A percentile compares a stretch with the other conserved stretches of the same genome.
Conservation (phyloP, 2,329 filamentous ascomycete genomes). For the Colletotrichum spaethianum region DNA sequence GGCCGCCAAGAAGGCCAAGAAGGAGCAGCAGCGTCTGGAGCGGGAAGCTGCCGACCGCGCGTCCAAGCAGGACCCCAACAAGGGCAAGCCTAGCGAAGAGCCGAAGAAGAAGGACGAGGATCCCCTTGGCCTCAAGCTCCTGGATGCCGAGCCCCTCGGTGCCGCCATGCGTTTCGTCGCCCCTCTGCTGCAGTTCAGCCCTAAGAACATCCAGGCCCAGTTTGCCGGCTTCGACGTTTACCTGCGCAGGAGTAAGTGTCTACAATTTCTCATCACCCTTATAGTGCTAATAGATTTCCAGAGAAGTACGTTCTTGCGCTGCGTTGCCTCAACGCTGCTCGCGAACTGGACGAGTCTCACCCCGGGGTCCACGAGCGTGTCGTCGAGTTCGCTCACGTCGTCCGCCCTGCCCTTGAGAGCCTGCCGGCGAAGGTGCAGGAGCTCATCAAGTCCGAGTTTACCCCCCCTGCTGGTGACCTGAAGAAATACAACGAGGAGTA, state of each 20-base stretch:
- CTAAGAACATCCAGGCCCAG: constrained; percentile 86
- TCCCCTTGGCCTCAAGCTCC: constrained; percentile 84
- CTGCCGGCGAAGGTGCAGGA: constrained; percentile 76
- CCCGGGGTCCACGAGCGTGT: constrained; percentile 83
- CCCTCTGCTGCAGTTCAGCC: constrained; percentile 86
- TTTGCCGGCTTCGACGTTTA: constrained; percentile 92
- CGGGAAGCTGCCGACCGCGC: constrained; percentile 84
- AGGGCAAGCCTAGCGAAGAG: constrained; percentile 73
- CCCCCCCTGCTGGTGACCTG: constrained; percentile 52
- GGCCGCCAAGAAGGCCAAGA: constrained; percentile 90
- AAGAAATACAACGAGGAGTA: constrained; percentile 78
- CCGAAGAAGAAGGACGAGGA: constrained; percentile 90
- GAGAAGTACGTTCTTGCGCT: constrained; percentile 91
- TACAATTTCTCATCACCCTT: constrained; percentile 6
- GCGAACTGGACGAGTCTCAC: constrained; percentile 77
- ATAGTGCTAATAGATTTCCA: constrained; percentile 56
- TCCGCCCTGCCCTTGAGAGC: constrained; percentile 70
- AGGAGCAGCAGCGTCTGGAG: constrained; percentile 75
- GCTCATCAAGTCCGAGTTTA: constrained; percentile 79
- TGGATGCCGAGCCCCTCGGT: constrained; percentile 86
- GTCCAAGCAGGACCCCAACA: constrained; percentile 87
- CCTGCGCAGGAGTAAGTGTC: constrained; percentile 80
- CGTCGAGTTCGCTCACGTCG: constrained; percentile 75
- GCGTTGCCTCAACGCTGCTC: constrained; percentile 84
- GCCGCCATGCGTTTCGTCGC: constrained; percentile 90